phyloP scores from a whole-genome alignment of 495 filamentous ascomycete species.

The Podospora pseudopauciseta region DNA sequence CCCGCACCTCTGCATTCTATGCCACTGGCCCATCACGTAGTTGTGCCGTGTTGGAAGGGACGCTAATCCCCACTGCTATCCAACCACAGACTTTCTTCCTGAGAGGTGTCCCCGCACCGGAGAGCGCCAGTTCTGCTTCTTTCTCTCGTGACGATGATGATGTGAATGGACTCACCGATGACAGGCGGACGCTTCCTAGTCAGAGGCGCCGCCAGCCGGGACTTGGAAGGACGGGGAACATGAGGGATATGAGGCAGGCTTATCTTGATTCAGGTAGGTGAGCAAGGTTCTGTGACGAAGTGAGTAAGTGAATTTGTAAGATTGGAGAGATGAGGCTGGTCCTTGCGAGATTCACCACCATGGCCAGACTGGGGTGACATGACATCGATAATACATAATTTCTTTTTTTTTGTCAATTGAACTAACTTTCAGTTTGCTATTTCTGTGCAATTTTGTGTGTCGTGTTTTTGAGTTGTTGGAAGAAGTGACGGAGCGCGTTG shows the following conservation, averaged over 20 bases:
- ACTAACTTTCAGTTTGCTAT: no score
- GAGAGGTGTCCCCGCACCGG: background rate
- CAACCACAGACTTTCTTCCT: background rate
- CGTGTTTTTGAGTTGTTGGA: no score
- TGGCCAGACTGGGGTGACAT: no score
- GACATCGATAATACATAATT: no score
- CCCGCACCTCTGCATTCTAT: background rate
- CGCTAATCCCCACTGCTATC: background rate
- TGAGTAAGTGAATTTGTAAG: background rate
- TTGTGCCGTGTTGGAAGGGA: background rate
- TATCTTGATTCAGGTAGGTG: background rate
- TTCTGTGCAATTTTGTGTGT: background rate
- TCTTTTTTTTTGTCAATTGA: no score
- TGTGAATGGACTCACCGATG: background rate
- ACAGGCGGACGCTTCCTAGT: constrained; percentile 11
- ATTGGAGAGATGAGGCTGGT: background rate
- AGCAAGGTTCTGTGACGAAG: background rate
- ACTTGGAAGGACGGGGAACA: background rate
- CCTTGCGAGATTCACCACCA: background rate
- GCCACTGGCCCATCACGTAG: background rate
- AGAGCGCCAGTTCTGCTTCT: background rate
- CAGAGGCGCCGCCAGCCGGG: background rate
- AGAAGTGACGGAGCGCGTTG: no score
- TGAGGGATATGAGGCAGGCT: background rate
- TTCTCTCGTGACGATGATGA: background rate